phyloP scores from a whole-genome alignment of 2,329 filamentous ascomycete species.

The Colletotrichum euphorbiae region DNA sequence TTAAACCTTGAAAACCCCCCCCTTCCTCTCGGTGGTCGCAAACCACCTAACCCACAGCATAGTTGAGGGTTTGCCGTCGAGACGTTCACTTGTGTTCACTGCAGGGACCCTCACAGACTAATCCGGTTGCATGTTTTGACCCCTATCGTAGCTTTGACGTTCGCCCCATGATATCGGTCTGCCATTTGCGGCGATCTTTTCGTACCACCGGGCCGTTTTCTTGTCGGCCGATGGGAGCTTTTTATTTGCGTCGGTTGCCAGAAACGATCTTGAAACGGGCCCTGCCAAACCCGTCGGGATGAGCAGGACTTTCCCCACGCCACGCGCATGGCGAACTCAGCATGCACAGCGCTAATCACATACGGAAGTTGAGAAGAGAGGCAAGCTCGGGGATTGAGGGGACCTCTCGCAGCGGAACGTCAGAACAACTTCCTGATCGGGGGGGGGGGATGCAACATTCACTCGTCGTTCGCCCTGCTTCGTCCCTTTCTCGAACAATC shows the following conservation, averaged over 20 bases:
- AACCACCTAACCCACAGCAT: conserved; percentile 14
- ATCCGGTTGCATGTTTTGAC: conserved; percentile 24
- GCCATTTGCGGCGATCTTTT: not conserved
- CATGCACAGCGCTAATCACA: not conserved
- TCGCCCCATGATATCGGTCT: conserved; percentile 21
- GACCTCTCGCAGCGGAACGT: not conserved
- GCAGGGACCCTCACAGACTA: conserved; percentile 13
- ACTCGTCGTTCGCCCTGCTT: not conserved
- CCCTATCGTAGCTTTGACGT: conserved; percentile 4
- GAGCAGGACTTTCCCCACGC: not conserved
- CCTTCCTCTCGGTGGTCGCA: not conserved
- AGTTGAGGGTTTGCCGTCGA: conserved; percentile 11
- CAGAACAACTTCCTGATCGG: not conserved
- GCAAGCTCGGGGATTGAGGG: not conserved
- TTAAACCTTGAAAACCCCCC: not conserved
- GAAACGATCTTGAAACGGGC: conserved; percentile 36
- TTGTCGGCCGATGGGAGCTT: conserved; percentile 25
- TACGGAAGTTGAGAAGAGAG: not conserved
- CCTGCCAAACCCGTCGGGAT: conserved; percentile 22
- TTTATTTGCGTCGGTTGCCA: conserved; percentile 1
- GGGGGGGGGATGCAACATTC: not conserved
- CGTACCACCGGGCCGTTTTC: conserved; percentile 19
- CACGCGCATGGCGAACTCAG: conserved; percentile 4
- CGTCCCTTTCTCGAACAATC: not conserved
- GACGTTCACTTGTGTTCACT: conserved; percentile 15